Evolutionary conservation across 352 stramenopile species (phyloP), one percentile per base, ranked within the genome.

Genomic region (Bremia lactucae): DNA sequence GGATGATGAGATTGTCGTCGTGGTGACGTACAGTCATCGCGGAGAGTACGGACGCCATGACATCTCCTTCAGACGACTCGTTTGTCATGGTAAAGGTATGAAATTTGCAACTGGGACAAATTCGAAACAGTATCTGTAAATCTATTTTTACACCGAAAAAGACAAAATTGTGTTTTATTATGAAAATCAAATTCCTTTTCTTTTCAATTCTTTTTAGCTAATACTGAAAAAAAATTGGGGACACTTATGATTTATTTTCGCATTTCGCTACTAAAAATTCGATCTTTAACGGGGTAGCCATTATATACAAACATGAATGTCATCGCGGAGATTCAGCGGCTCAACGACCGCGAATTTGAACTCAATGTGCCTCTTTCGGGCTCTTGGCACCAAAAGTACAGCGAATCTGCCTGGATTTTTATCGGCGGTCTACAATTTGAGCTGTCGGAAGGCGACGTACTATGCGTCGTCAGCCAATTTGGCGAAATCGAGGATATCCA

Each of bases 321-420:
- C 46, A 61, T 90, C 45, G 71, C 76, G 20, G 74, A 90, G 61
- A 90, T 90, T 56, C 59, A 82, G 56, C 74, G 74, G 28, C 69
- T 90, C 44, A 90, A 90, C 37, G 70, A 87, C 68, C 74, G 71
- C 43, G 77, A 90, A 55, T 67, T 87, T 31, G 74, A 76, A 63
- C 68, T 84, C 19, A 62, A 69, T 54, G 67, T 90, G 62, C 59
- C 63, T 36, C 62, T 74, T 31, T 73, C 72, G 19, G 77, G 39
- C 9, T 90, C 77, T 8, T 90, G 77, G 74, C 74, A 90, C 57
- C 68, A 85, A 21, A 87, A 86, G 54, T 90, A 98, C 74, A 68
- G 76, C 34, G 72, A 96, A 16, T 97, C 86, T 7, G 89, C 95
- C n/a, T 99, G 96, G 96, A 69, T 98, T 10, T 98, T 96, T 54